Percentiles rank a stretch among this genome's conserved stretches.
Conservation (phyloP, 2,329 filamentous ascomycete species). For the Pseudogymnoascus sp. region DNA sequence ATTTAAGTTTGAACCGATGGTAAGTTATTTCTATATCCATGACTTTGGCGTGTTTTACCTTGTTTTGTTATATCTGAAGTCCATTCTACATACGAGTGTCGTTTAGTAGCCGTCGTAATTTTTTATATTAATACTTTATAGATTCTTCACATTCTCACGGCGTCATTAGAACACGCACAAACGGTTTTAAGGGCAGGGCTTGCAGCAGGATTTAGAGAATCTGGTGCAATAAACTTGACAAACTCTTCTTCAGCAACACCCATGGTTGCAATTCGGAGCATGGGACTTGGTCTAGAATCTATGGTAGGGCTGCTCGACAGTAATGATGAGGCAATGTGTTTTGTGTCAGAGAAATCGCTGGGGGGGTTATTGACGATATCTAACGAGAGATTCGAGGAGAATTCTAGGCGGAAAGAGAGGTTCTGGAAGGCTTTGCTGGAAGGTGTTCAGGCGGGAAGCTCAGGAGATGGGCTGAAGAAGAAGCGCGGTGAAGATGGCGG, state of each 20-base stretch:
- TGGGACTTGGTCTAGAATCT: constrained; percentile 73
- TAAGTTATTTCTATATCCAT: constrained; percentile 35
- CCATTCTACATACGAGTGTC: background rate
- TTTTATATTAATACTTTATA: constrained; percentile 29
- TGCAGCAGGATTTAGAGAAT: constrained; percentile 81
- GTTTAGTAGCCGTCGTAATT: background rate
- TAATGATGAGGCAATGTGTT: constrained; percentile 34
- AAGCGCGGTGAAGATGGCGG: constrained; percentile 30
- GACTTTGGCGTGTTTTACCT: background rate
- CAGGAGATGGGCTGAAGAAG: constrained; percentile 14
- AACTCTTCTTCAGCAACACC: constrained; percentile 39
- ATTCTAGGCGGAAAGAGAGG: constrained; percentile 55
- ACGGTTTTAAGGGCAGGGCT: constrained; percentile 66
- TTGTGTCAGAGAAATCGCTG: constrained; percentile 62
- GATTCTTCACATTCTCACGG: constrained; percentile 83
- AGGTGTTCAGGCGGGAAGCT: constrained; percentile 12
- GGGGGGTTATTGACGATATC: constrained; percentile 57
- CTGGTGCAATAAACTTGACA: constrained; percentile 64
- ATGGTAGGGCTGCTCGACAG: constrained; percentile 49
- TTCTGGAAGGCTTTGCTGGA: constrained; percentile 42
- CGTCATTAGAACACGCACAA: constrained; percentile 67
- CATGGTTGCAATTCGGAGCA: constrained; percentile 78
- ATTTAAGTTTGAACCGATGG: constrained; percentile 94
- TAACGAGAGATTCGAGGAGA: constrained; percentile 66
- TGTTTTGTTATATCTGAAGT: constrained; percentile 6